Base-by-base conservation (phyloP, 306 rosid genomes). In the Glycine latifolia region DNA sequence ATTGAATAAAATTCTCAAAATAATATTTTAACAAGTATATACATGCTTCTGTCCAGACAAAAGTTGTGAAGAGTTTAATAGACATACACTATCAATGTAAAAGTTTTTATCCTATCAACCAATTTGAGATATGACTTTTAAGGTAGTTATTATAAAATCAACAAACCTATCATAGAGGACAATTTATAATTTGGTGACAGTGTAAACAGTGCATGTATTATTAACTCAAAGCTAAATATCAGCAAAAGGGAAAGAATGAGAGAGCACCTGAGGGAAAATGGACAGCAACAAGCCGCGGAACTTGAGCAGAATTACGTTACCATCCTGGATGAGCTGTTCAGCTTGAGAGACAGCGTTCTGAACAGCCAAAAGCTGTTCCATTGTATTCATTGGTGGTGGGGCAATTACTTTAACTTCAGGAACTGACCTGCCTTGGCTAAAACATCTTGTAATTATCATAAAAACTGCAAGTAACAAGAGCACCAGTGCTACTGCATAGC, bases 301-400 rank as follows among this genome's bases (percentile, higher is more conserved):
- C 87, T 96, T 96, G 74, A 96, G 97, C 48, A 96, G 94, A 86
- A 92, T 81, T 56, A 96, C 63, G 67, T 94, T 94, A 13, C 88
- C 90, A 69, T 91, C 97, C 76, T 94, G 99, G 76, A 96, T 83
- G 76, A 89, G 10, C 79, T 86, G 91, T 81, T 94, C 98, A 33
- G 91, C 90, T 82, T 91, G 97, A 71, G 95, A 87, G 81, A 92
- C 86, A 13, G 86, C 97, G 79, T 88, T 94, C 87, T 96, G 99
- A 75, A 96, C 94, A 60, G 95, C 97, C 86, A 92, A 82, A 87
- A 96, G 95, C 88, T 96, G 99, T 79, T 96, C 99, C 99, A 94
- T 84, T 71, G 92, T 92, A 83, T 87, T 96, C 94, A 87, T 85
- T 17, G 94, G 85, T 3, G 99, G 95, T 67, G 99, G 97, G 4